Evolutionary conservation across 1,139 yeast genomes (phyloP), one percentile per base, ranked within the genome.

Genomic region (Diutina siamensis): DNA sequence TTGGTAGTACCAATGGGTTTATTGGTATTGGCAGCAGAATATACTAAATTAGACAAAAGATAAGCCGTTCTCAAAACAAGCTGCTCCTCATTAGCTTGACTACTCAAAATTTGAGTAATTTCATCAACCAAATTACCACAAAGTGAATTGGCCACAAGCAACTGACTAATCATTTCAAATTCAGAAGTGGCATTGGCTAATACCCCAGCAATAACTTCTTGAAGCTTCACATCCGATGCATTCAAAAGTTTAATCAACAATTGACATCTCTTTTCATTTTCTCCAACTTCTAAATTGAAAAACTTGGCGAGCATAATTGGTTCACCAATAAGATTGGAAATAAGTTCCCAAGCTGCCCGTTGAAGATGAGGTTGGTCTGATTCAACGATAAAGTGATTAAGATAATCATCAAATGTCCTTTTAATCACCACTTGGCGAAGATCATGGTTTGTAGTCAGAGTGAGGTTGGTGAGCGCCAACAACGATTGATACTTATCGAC

Each of bases 141-240:
- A 4, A 71, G 54, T 1, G 52, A 54, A 5, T 65, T 57, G 2
- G 52, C 50, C 1, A 62, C 49, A 3, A 76, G 49, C 2, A 66
- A 55, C 41, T 58, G 55, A 1, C 68, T 56, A n/a, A 76, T 67
- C 58, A 75, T 57, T 12, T 67, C 74, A 53, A 57, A 73, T 40
- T 69, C 76, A 21, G 72, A 62, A 1, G 72, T 65, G 2, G 76
- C 73, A 52, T 74, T 76, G 2, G 76, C 78, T 45, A 76, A 57
- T 12, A 75, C 54, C 2, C 76, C 76, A 9, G 74, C 64, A 15
- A 73, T 57, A 1, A 64, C 67, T 1, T 59, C 50, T 51, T 76
- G 80, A 1, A 75, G 57, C 2, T 55, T 49, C 3, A 54, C 52
- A 49, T 71, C 66, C 1, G 56, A 52, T 31, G 76, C 64, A 46